A percentile compares a stretch with the other conserved stretches of the same genome.
Evolutionary conservation across 768 basidiomycete species (phyloP).

Genomic region (Lenzites betulinus): DNA sequence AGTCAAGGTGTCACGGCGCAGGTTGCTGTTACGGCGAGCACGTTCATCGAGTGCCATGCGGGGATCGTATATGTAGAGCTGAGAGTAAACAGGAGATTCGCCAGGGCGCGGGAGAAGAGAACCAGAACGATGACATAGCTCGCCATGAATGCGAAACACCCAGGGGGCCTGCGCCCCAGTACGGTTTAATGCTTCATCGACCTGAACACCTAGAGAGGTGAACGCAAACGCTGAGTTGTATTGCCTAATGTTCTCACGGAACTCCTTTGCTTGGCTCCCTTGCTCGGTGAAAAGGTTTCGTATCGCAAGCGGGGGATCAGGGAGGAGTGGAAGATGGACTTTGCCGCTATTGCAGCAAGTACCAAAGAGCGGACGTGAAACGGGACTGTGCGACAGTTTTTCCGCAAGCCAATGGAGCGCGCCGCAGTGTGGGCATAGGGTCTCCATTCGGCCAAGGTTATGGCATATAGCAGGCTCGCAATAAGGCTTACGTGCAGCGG

Average conservation of each 20-base stretch:
- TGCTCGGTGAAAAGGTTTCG: conserved; percentile 20
- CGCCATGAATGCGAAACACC: conserved; percentile 37
- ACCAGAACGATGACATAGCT: conserved; percentile 39
- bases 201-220: conserved; percentile 35
- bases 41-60: conserved; percentile 34
- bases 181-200: conserved; percentile 31
- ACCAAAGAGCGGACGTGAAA: conserved; percentile 31
- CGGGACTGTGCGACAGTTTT: conserved; percentile 17
- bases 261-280: conserved; percentile 21
- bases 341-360: conserved; percentile 41
- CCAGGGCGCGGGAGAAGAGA: conserved; percentile 31
- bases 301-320: conserved; percentile 29
- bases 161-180: conserved; percentile 33
- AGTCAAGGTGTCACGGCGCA: conserved; percentile 12
- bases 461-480: neutral
- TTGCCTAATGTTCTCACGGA: conserved; percentile 37
- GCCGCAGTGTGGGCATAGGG: conserved; percentile 35
- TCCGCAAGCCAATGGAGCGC: conserved; percentile 43
- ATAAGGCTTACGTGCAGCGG: too few species aligned
- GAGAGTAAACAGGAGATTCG: conserved; percentile 35
- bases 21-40: conserved; percentile 7
- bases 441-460: conserved; percentile 39
- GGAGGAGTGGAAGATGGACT: conserved; percentile 30
- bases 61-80: conserved; percentile 47
- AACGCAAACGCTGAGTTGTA: conserved; percentile 45